phyloP scores from a whole-genome alignment of 768 basidiomycete genomes.

The Pulveroboletus sp. region DNA sequence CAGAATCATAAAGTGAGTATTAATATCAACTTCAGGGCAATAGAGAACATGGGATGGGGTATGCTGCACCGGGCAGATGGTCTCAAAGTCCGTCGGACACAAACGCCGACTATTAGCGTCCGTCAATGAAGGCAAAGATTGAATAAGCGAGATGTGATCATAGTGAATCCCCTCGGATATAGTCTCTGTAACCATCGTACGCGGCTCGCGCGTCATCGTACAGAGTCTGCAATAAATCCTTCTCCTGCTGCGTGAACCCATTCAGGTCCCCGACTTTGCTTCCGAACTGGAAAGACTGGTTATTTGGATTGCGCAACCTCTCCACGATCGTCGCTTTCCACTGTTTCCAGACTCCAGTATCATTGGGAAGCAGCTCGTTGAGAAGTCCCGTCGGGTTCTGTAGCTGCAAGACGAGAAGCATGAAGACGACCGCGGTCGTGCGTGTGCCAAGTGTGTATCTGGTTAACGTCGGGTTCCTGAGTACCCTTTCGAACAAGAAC shows the following conservation, averaged over 20 bases:
- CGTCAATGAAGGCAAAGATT: too few relatives aligned
- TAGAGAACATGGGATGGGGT: too few relatives aligned
- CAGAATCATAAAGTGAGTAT: too few relatives aligned
- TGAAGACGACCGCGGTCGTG: slow-evolving; percentile 17
- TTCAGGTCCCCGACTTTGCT: background rate
- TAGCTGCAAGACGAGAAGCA: slow-evolving; percentile 6
- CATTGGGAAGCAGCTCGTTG: slow-evolving; percentile 18
- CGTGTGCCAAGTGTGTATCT: slow-evolving; percentile 16
- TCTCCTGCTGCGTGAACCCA: slow-evolving; percentile 10
- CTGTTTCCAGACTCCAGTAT: slow-evolving; percentile 17
- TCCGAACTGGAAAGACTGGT: background rate
- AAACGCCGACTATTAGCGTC: too few relatives aligned
- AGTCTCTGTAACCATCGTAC: slow-evolving; percentile 14
- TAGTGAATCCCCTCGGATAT: background rate
- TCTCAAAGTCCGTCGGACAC: too few relatives aligned
- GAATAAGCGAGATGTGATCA: too few relatives aligned
- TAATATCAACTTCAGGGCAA: too few relatives aligned
- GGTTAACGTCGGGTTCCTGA: slow-evolving; percentile 11
- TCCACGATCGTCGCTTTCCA: slow-evolving; percentile 16
- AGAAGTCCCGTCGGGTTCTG: slow-evolving; percentile 8
- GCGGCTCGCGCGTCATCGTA: slow-evolving; percentile 12
- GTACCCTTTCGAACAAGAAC: slow-evolving; percentile 9
- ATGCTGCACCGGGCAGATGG: too few relatives aligned
- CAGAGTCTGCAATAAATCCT: slow-evolving; percentile 6
- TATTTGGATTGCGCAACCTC: background rate